Evolutionary conservation across 495 filamentous ascomycete species (phyloP), one percentile per base, ranked within the genome.

Genomic region (Aeminium ludgeri): DNA sequence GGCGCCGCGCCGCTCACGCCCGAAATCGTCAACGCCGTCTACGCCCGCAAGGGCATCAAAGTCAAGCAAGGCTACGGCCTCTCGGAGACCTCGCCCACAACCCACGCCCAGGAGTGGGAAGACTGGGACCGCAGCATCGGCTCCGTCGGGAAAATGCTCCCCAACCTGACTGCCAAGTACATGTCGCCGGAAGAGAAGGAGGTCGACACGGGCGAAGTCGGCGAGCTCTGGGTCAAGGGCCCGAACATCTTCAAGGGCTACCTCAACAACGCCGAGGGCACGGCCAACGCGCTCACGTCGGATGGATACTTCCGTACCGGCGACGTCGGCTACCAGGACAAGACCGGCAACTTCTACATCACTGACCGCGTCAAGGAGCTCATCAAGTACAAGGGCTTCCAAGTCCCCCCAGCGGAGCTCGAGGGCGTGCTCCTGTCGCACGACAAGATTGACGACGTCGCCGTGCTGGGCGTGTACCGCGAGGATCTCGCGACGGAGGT

Each of bases 241-340:
- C 73, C 77, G 1, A 79, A 84, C 35, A 63, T 91, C 10, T 92
- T 89, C 65, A 59, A 70, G 34, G 75, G 75, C 12, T 92, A 92
- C 52, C 69, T 73, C 45, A 86, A 86, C 49, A 77, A 82, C 42
- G 62, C 67, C 0, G 63, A 69, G 28, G 69, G 69, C 0, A 86
- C 80, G 1, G 62, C 58, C 3, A 67, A 77, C 15, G 68, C 80
- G 0, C 71, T 86, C 25, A 80, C 74, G 0, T 27, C 43, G 0
- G 82, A 89, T 45, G 81, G 81, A 2, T 93, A 74, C 61, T 89
- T 89, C 62, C 82, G 75, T 50, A 89, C 83, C 1, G 85, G 85
- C 0, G 85, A 93, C 51, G 63, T 78, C 31, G 77, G 68, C 12
- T 65, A 64, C 19, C 61, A 73, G 13, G 76, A 81, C 51, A 50